Evolutionary conservation across 768 basidiomycete genomes (phyloP), one percentile per base, ranked within the genome.

Genomic region (Termitomyces titanicus): DNA sequence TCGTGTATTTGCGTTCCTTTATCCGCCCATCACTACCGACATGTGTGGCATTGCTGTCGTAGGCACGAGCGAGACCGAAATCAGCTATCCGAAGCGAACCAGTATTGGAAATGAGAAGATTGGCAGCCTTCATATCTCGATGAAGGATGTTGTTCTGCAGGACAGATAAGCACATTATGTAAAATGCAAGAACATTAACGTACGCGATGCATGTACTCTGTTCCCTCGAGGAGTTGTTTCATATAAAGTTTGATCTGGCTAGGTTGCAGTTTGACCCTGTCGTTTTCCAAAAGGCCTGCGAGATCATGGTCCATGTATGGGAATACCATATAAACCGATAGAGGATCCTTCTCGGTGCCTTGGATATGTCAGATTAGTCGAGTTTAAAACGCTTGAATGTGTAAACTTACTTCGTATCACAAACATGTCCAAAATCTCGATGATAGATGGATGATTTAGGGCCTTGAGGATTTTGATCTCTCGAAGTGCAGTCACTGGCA

Each of bases 291-390:
- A 37, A 98, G 70, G 3, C 97, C 97, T 2, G 96, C 94, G 11
- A 99, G 83, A 71, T 99, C 97, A 64, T 99, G 96, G 64, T 98
- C 97, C 97, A 98, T 98, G 72, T 98, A 99, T 0, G 97, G 97
- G 65, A 98, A 99, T 39, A 98, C 96, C 94, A 98, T 97, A 72
- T 92, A 97, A 13, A 98, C 92, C 4, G 91, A 92, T 51, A 92
- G 74, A 24, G 88, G 84, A 44, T 86, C 84, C 58, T 82, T 84
- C 11, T 79, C 81, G 55, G 78, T 87, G 66, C 87, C 86, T 87
- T 58, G 42, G 15, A 24, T 52, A 24, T 52, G 45, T 22, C 39
- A 39, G 29, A 27, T 38, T 37, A 54, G 47, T 25, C 17, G 29
- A 42, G 35, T 18, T 5, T 22, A 8, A 12, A 46, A 5, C 0